Base-by-base conservation (phyloP, 2,329 filamentous ascomycete species). In the Endocalyx cinctus region DNA sequence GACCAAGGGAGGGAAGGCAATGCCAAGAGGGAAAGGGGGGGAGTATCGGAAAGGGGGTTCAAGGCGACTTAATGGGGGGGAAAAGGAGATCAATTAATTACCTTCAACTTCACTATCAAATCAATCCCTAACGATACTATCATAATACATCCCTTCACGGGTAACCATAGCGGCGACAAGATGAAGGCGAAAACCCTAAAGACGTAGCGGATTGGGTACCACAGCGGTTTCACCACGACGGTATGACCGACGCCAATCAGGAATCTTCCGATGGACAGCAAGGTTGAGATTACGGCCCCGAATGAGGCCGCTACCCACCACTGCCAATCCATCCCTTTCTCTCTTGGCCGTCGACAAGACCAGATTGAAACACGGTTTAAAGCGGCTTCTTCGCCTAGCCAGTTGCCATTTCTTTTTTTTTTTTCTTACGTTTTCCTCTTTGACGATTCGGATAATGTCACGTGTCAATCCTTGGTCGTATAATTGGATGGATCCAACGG, bases 81-180 rank as follows among this genome's bases (percentile, higher is more conserved):
- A 23, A 23, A 23, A 23, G n/a, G n/a, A 23, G n/a, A 8, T n/a
- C 20, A 23, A 23, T 23, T n/a, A 23, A 23, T 39, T 37, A 57
- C 55, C 52, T 56, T 55, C 16, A 57, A 41, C 37, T 42, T 52
- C 25, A 35, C 32, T 10, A 48, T 20, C 31, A 57, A 27, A 27
- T 41, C 34, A 4, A 51, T 27, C 6, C 35, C 33, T 13, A 46
- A 43, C 17, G 45, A 34, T 7, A 31, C 27, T 7, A 29, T 23
- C 15, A 34, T 38, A 7, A 47, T 31, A 20, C 42, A 29, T 7
- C 42, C 22, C 4, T 30, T 42, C 34, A 48, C 28, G 8, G 52
- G 37, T 23, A 37, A 38, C 44, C 46, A 47, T 13, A 54, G 11
- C 10, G 55, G 55, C 20, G 54, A 56, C 20, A 58, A 37, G 25